Evolutionary conservation across 805 yeast species (phyloP).

Genomic region (Yarrowia keelungensis): DNA sequence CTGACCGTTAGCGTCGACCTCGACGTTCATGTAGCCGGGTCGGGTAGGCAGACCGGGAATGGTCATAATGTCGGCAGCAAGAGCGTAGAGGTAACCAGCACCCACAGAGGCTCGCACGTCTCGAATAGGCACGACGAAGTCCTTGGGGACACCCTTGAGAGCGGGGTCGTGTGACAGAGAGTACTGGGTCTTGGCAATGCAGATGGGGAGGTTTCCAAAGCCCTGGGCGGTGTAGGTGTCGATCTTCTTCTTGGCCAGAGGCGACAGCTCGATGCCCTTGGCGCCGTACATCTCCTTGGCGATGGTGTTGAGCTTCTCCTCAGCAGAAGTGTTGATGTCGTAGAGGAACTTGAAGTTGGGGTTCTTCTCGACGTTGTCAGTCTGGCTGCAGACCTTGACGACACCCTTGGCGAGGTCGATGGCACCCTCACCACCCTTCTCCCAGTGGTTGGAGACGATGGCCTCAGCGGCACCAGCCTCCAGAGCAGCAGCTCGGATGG

Average conservation of each 20-base stretch:
- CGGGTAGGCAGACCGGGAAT: slow-evolving; percentile 97
- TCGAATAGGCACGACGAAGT: slow-evolving; percentile 91
- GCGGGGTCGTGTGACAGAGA: slow-evolving; percentile 92
- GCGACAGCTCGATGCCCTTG: slow-evolving; percentile 76
- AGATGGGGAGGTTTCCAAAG: slow-evolving; percentile 87
- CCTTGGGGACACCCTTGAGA: slow-evolving; percentile 90
- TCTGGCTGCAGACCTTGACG: slow-evolving; percentile 63
- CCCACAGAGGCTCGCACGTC: slow-evolving; percentile 95
- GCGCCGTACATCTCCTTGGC: slow-evolving; percentile 95
- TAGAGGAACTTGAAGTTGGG: slow-evolving; percentile 67
- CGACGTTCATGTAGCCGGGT: slow-evolving; percentile 97
- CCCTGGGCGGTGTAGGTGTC: slow-evolving; percentile 86
- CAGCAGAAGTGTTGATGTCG: slow-evolving; percentile 73
- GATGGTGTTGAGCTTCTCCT: slow-evolving; percentile 77
- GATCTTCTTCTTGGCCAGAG: slow-evolving; percentile 80
- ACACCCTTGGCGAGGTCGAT: slow-evolving; percentile 83
- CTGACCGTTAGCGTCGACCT: slow-evolving; percentile 86
- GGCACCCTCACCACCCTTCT: slow-evolving; percentile 93
- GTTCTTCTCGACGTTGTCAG: slow-evolving; percentile 51
- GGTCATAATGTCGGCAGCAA: slow-evolving; percentile 96
- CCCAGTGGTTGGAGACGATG: slow-evolving; percentile 92
- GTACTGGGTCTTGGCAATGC: slow-evolving; percentile 98
- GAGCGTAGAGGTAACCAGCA: slow-evolving; percentile 94
- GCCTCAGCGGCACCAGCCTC: slow-evolving; percentile 96
- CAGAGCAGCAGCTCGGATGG: slow-evolving; percentile 78